Percentiles rank a stretch among this genome's conserved stretches.
Conservation (phyloP, 441 rosid genomes). For the Euphorbia celastroides region DNA sequence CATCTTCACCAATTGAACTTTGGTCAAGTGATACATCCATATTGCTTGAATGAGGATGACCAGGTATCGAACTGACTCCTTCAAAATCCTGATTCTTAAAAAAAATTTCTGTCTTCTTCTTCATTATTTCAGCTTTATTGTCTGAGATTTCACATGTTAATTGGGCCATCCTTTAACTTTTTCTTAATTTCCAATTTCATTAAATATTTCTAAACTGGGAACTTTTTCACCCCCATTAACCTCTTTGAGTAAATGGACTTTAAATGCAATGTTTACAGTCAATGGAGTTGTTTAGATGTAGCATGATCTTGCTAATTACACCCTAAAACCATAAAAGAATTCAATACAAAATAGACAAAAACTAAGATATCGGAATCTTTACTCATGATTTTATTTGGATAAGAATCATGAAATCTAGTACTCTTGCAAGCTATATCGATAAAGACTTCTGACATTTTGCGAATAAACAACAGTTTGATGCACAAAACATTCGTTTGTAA, state of each 20-base stretch:
- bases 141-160: neutral
- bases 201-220: neutral
- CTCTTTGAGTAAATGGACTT: constrained; percentile 11
- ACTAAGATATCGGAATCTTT: neutral
- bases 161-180: neutral
- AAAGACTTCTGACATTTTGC: constrained; percentile 12
- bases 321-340: neutral
- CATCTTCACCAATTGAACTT: no score
- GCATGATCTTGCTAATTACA: no score
- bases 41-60: no score
- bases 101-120: neutral
- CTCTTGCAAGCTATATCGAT: constrained; percentile 8
- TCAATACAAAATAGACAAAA: neutral
- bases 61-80: no score
- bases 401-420: constrained; percentile 18
- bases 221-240: no score
- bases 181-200: neutral
- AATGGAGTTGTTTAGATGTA: neutral
- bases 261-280: neutral
- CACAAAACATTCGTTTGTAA: no score
- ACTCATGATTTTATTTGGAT: neutral
- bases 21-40: no score
- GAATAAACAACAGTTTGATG: constrained; percentile 24
- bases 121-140: neutral
- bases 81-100: no score